These are phyloP conservation scores for Wickerhamiella nectarea DNA, from an alignment of 805 yeast genomes.

Conservation along the genomic window DNA sequence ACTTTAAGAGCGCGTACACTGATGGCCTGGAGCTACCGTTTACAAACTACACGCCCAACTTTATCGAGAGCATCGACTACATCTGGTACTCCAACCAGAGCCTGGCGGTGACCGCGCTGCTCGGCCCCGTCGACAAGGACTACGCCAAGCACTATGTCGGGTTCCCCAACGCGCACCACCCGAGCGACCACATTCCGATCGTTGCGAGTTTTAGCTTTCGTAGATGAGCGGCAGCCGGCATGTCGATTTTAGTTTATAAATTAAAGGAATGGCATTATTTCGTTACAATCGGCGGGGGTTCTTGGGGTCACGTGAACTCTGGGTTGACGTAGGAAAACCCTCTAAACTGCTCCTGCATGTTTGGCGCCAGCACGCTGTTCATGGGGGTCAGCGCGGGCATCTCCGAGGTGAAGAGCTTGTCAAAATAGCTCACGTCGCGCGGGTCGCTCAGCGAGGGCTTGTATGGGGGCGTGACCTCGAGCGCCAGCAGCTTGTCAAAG, in stretches of 20 bases:
- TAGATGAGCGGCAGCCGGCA: no score
- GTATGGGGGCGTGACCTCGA: slow-evolving; percentile 74
- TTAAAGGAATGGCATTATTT: background rate
- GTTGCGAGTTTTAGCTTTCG: slow-evolving; percentile 42
- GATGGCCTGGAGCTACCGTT: slow-evolving; percentile 81
- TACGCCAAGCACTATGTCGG: slow-evolving; percentile 72
- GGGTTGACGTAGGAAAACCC: slow-evolving; percentile 66
- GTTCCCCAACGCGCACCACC: slow-evolving; percentile 84
- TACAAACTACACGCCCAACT: slow-evolving; percentile 87
- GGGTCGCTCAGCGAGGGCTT: slow-evolving; percentile 77
- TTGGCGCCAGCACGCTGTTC: slow-evolving; percentile 68
- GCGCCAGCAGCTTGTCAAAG: slow-evolving; percentile 68
- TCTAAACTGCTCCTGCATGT: slow-evolving; percentile 91
- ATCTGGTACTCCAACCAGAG: slow-evolving; percentile 82
- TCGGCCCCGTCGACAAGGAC: slow-evolving; percentile 71
- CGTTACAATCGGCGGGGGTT: no score
- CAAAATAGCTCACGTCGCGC: slow-evolving; percentile 86
- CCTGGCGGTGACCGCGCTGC: slow-evolving; percentile 70
- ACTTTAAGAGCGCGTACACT: slow-evolving; percentile 73
- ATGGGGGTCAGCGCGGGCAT: slow-evolving; percentile 93
- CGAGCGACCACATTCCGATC: slow-evolving; percentile 89
- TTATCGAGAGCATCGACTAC: slow-evolving; percentile 87
- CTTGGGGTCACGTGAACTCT: slow-evolving; percentile 19
- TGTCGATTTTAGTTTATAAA: no score
- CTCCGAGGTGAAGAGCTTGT: slow-evolving; percentile 86